A percentile compares a stretch with the other conserved stretches of the same genome.
phyloP scores from a whole-genome alignment of 2,329 filamentous ascomycete genomes.

The Corynespora cassiicola region DNA sequence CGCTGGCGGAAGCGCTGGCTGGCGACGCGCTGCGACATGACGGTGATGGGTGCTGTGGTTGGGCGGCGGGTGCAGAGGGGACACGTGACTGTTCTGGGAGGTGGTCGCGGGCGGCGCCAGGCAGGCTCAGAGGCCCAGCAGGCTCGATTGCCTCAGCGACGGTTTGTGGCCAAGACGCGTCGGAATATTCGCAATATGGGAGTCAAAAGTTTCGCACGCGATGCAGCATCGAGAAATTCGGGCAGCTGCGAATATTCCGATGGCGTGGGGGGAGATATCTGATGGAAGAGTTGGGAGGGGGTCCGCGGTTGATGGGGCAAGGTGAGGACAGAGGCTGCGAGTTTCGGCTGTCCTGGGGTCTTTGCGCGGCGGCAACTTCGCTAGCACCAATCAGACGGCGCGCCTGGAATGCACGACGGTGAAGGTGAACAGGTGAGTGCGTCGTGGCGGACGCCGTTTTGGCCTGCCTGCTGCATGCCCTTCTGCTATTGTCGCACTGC shows the following conservation, averaged over 20 bases:
- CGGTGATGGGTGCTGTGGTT: constrained; percentile 22
- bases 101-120: constrained; percentile 5
- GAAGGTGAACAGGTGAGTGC: too few species aligned
- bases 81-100: constrained; percentile 31
- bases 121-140: neutral
- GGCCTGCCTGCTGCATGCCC: too few species aligned
- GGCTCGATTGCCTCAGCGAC: constrained; percentile 16
- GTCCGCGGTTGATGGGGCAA: constrained; percentile 14
- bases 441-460: too few species aligned
- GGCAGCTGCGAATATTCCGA: too few species aligned
- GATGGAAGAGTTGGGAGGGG: constrained; percentile 24
- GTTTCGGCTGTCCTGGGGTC: too few species aligned
- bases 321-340: too few species aligned
- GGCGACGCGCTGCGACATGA: constrained; percentile 45
- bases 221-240: too few species aligned
- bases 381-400: too few species aligned
- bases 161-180: constrained; percentile 31
- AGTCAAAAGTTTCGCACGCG: constrained; percentile 37
- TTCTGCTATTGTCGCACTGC: too few species aligned
- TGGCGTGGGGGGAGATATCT: too few species aligned
- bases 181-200: constrained; percentile 36
- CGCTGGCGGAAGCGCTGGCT: constrained; percentile 76
- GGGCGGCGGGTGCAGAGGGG: constrained; percentile 6
- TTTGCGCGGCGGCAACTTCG: too few species aligned
- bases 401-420: too few species aligned